A percentile compares a stretch with the other conserved stretches of the same genome.
phyloP scores from a whole-genome alignment of 2,329 filamentous ascomycete genomes.

The Exophiala phaeomuriformis region DNA sequence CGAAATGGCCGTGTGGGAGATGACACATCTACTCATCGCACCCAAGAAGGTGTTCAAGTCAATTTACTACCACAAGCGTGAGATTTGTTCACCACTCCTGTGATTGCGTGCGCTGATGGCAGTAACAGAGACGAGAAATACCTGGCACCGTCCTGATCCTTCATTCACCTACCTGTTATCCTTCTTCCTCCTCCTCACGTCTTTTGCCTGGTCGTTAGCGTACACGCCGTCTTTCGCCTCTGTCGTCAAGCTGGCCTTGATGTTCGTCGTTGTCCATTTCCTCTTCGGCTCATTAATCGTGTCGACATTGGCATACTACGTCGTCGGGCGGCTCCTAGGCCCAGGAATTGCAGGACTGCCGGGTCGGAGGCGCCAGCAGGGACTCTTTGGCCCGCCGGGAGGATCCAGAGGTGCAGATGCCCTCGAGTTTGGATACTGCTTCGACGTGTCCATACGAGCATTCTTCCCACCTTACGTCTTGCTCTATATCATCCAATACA shows the following conservation, averaged over 20 bases:
- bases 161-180: conserved; percentile 64
- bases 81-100: conserved; percentile 25
- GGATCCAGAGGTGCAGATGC: conserved; percentile 44
- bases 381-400: conserved; percentile 51
- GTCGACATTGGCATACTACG: conserved; percentile 57
- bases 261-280: conserved; percentile 53
- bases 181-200: conserved; percentile 54
- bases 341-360: conserved; percentile 42
- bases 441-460: conserved; percentile 60
- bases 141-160: conserved; percentile 62
- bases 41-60: conserved; percentile 65
- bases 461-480: conserved; percentile 63
- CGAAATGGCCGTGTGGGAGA: conserved; percentile 66
- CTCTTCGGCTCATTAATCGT: conserved; percentile 53
- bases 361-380: conserved; percentile 44
- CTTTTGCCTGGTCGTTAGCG: conserved; percentile 53
- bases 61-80: conserved; percentile 59
- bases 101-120: conserved; percentile 14
- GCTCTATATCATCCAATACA: conserved; percentile 59
- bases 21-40: conserved; percentile 60
- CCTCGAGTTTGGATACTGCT: conserved; percentile 64
- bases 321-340: conserved; percentile 55
- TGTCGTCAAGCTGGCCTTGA: conserved; percentile 42
- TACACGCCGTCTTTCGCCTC: conserved; percentile 43
- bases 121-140: conserved; percentile 57